Conservation (phyloP, 169 alveolate species). For the Fabrea salina region DNA sequence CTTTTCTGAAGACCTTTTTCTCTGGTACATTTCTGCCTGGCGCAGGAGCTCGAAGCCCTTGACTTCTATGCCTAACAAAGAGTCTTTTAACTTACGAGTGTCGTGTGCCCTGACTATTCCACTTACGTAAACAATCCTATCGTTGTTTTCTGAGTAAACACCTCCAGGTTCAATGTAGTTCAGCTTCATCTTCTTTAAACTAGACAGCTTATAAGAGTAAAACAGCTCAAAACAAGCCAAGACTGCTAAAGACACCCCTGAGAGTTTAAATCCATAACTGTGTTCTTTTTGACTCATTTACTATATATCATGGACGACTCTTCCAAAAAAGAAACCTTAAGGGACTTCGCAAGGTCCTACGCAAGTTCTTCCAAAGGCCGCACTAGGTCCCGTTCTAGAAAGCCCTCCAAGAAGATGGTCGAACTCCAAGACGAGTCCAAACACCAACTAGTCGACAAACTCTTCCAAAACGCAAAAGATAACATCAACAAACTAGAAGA, state of each 20-base stretch:
- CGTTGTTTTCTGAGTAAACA: too few relatives aligned
- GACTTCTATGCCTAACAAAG: not conserved
- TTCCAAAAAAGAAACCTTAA: slow-evolving; percentile 1
- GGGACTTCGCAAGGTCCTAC: not conserved
- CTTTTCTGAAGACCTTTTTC: not conserved
- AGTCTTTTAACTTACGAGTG: not conserved
- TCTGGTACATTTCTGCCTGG: not conserved
- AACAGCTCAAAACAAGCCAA: too few relatives aligned
- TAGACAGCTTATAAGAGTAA: too few relatives aligned
- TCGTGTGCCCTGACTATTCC: not conserved
- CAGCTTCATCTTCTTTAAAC: too few relatives aligned
- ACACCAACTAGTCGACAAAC: not conserved
- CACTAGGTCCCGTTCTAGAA: not conserved
- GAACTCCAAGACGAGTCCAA: not conserved
- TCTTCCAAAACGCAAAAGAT: not conserved
- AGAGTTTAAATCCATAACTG: too few relatives aligned
- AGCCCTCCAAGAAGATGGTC: not conserved
- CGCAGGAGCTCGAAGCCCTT: not conserved
- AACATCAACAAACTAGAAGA: slow-evolving; percentile 20
- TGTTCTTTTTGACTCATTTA: too few relatives aligned
- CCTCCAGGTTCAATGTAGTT: too few relatives aligned
- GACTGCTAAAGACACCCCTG: too few relatives aligned
- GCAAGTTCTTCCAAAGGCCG: not conserved
- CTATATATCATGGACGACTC: too few relatives aligned
- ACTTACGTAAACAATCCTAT: not conserved